Base-by-base conservation (phyloP, 106 monocot genomes). In the Dendrobium huoshanense region DNA sequence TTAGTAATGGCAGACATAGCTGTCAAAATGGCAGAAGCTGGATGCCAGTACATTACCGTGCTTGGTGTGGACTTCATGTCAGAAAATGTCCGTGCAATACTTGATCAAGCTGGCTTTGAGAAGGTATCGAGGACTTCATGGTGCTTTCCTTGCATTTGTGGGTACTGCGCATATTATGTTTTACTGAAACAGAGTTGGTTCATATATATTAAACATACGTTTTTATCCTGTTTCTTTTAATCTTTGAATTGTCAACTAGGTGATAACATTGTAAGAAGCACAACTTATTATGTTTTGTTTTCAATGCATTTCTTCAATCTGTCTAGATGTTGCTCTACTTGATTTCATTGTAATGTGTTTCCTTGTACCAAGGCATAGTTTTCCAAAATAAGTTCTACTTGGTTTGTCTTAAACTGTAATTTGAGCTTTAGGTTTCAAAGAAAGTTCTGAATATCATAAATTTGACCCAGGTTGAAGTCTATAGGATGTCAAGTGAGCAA, bases 31-130 rank as follows among this genome's bases (percentile, higher is more conserved):
- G 99, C 93, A 75, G 88, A 99, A 91, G 93, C 91, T 82, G 95
- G 99, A 58, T 99, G 99, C 61, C 68, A 95, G 49, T 90, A 90
- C 85, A 95, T 95, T 17, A 77, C 88, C 43, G 99, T 99, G 49
- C 88, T 99, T 73, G 99, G 99, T 70, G 99, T 99, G 29, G 99
- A 99, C 77, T 99, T 95, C 75, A 99, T 99, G 99, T 99, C 95
- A 51, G 95, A 99, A 88, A 99, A 93, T 90, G 99, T 95, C 16
- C 89, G 99, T 41, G 88, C 99, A 80, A 95, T 99, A 80, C 95
- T 99, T 83, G 98, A 99, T 86, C 98, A 95, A 75, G 92, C 95
- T 84, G 95, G 95, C 19, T 99, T 87, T 83, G 82, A 90, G n/a
- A 91, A 88, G 95, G 95, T 99, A 76, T 76, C 24, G 20, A 44